Percentiles rank a stretch among this genome's conserved stretches.
These are phyloP conservation scores for Diaporthe destruens DNA, from an alignment of 2,329 filamentous ascomycete species.

Conservation along the genomic window DNA sequence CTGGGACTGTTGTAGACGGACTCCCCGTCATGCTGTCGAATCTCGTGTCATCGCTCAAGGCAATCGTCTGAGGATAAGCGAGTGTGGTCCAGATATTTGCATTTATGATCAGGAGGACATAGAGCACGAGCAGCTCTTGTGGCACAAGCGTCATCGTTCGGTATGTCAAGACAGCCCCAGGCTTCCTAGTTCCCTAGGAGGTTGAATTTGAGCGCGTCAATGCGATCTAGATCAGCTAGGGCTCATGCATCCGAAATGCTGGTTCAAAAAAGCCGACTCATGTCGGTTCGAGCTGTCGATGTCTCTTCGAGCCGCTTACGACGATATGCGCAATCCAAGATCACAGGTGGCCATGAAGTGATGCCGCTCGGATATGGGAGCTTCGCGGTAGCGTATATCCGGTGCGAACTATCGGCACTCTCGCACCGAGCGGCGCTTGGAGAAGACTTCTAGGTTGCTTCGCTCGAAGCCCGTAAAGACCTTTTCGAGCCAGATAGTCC, in stretches of 20 bases:
- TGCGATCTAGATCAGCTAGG: background rate
- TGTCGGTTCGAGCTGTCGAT: background rate
- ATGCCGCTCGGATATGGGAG: background rate
- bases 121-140: background rate
- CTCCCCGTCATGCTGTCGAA: background rate
- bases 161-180: background rate
- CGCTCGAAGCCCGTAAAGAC: background rate
- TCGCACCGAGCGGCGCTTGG: background rate
- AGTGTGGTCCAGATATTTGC: background rate
- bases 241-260: background rate
- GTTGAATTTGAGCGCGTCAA: background rate
- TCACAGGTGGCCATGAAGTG: background rate
- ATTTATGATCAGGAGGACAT: background rate
- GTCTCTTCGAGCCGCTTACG: background rate
- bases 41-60: background rate
- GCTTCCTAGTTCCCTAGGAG: background rate
- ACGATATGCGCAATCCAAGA: slow-evolving; percentile 2
- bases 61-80: background rate
- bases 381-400: background rate
- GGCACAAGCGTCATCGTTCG: background rate
- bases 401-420: background rate
- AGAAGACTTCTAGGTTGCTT: background rate
- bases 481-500: background rate
- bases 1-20: background rate
- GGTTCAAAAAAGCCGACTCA: background rate